Percentiles rank a stretch among this genome's conserved stretches.
Conservation (phyloP, 192 early-diverging fungal genomes). For the Entomortierella lignicola region DNA sequence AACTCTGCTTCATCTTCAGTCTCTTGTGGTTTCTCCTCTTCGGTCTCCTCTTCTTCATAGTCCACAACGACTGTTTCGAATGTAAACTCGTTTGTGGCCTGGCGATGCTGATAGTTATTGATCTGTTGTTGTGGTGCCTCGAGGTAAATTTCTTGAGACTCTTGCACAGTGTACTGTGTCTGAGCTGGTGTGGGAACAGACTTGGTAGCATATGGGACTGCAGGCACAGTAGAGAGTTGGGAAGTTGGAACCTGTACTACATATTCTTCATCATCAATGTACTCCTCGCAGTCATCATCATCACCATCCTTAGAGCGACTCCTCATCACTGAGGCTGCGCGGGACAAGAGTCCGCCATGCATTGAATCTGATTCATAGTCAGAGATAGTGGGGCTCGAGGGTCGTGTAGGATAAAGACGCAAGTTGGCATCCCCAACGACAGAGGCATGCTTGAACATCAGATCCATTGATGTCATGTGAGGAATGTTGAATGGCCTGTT, state of each 20-base stretch:
- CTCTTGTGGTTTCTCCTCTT: conserved; percentile 11
- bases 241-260: background rate
- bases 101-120: conserved; percentile 21
- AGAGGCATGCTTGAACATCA: conserved; percentile 47
- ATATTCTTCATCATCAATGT: conserved; percentile 11
- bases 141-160: background rate
- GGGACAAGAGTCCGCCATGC: conserved; percentile 42
- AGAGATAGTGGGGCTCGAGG: conserved; percentile 41
- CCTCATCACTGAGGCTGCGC: conserved; percentile 38
- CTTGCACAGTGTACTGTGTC: background rate
- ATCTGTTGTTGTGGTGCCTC: conserved; percentile 29
- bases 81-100: background rate
- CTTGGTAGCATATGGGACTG: background rate
- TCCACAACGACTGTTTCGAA: conserved; percentile 24
- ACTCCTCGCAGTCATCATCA: conserved; percentile 15
- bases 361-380: conserved; percentile 46
- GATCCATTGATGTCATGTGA: conserved; percentile 50
- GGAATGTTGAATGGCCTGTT: conserved; percentile 25
- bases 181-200: background rate
- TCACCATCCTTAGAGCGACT: background rate
- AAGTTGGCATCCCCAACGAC: conserved; percentile 39
- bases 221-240: background rate
- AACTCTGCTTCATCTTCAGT: conserved; percentile 44
- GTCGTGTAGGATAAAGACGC: conserved; percentile 41
- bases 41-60: conserved; percentile 14